phyloP scores from a whole-genome alignment of 352 stramenopile species.

The Thalassiosira livingstoniorum region DNA sequence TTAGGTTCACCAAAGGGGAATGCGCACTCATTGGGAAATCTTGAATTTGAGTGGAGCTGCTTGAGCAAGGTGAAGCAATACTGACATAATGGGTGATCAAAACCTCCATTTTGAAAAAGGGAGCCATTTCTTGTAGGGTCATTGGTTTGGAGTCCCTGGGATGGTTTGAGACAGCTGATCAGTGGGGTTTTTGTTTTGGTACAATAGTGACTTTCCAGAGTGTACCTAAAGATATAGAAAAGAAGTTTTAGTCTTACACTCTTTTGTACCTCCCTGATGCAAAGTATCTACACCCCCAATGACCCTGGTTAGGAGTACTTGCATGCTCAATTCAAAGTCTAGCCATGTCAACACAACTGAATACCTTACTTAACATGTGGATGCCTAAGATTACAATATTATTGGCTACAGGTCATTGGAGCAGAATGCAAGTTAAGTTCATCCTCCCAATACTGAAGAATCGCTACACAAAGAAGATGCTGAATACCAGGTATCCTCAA shows the following conservation, averaged over 20 bases:
- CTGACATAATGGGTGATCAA: not conserved
- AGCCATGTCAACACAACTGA: not conserved
- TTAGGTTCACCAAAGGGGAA: not conserved
- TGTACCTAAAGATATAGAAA: not conserved
- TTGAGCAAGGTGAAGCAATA: not conserved
- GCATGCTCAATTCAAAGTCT: not conserved
- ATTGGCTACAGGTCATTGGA: too few species aligned
- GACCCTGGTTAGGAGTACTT: not conserved
- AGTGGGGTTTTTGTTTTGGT: not conserved
- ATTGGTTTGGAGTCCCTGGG: not conserved
- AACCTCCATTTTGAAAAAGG: not conserved
- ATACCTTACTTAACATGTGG: not conserved
- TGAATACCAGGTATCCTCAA: not conserved
- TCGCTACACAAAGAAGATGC: not conserved
- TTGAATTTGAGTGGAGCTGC: not conserved
- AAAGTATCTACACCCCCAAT: not conserved
- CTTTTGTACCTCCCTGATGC: not conserved
- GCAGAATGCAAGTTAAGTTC: not conserved
- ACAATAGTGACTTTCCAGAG: not conserved
- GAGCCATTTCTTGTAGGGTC: not conserved
- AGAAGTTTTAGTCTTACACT: not conserved
- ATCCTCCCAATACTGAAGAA: not conserved
- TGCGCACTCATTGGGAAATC: not conserved
- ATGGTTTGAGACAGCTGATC: not conserved
- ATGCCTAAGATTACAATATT: not conserved